phyloP scores from a whole-genome alignment of 306 rosid genomes.

The Cucurbita moschata region DNA sequence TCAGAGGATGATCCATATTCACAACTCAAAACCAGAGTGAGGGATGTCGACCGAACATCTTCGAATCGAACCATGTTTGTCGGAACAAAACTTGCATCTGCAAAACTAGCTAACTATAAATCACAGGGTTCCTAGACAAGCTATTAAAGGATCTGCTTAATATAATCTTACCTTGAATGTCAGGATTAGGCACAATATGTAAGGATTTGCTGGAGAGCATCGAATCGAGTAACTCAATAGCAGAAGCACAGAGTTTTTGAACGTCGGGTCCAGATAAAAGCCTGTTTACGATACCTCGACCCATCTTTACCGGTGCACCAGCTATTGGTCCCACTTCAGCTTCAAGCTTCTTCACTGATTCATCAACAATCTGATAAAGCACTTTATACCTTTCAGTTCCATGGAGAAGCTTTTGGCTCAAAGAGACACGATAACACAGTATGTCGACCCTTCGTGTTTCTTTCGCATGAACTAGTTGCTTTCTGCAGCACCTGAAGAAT shows the following conservation, averaged over 20 bases:
- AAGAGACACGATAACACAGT: slow-evolving; percentile 73
- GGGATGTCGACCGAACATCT: slow-evolving; percentile 55
- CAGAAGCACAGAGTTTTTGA: slow-evolving; percentile 70
- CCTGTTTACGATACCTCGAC: slow-evolving; percentile 93
- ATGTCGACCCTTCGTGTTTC: slow-evolving; percentile 88
- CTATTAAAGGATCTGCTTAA: neutral
- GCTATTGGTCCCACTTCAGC: slow-evolving; percentile 75
- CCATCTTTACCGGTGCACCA: slow-evolving; percentile 68
- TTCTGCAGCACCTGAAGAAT: slow-evolving; percentile 62
- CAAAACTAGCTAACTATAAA: slow-evolving; percentile 3
- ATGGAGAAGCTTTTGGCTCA: slow-evolving; percentile 72
- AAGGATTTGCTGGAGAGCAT: slow-evolving; percentile 21
- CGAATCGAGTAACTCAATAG: slow-evolving; percentile 60
- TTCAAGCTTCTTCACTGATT: slow-evolving; percentile 74
- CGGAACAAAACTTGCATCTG: slow-evolving; percentile 42
- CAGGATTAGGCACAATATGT: slow-evolving; percentile 19
- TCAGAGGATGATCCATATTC: slow-evolving; percentile 27
- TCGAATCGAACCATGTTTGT: slow-evolving; percentile 59
- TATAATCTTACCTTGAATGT: slow-evolving; percentile 30
- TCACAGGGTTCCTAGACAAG: neutral
- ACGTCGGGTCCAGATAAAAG: slow-evolving; percentile 96
- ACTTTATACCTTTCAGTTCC: slow-evolving; percentile 49
- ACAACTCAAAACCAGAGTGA: slow-evolving; percentile 48
- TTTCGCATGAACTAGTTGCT: slow-evolving; percentile 62
- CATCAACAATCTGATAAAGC: slow-evolving; percentile 47